Percentiles rank a stretch among this genome's conserved stretches.
Evolutionary conservation across 2,329 filamentous ascomycete genomes (phyloP).

Genomic region (Rugonectria rugulosa): DNA sequence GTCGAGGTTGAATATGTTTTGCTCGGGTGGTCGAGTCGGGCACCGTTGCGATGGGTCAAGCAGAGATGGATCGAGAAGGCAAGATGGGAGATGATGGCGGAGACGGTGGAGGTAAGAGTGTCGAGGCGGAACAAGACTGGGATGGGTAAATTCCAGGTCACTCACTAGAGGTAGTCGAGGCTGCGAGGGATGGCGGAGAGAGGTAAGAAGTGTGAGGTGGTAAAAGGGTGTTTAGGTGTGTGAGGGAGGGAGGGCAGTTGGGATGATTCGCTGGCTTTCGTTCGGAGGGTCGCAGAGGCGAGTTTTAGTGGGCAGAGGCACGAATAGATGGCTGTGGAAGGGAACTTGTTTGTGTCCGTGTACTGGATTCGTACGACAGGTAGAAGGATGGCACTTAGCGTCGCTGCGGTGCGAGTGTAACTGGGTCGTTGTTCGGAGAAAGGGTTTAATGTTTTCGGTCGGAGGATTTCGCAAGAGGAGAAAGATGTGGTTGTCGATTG

Average conservation of each 20-base stretch:
- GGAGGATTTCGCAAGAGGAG: not conserved
- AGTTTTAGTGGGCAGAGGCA: slow-evolving; percentile 6
- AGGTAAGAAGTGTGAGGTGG: slow-evolving; percentile 7
- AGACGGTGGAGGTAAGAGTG: slow-evolving; percentile 3
- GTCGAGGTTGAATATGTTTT: not conserved
- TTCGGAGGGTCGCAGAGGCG: slow-evolving; percentile 16
- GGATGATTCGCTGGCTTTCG: slow-evolving; percentile 23
- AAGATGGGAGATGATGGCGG: slow-evolving; percentile 2
- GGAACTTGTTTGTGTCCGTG: not conserved
- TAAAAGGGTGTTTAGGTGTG: too few relatives aligned
- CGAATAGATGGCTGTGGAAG: too few relatives aligned
- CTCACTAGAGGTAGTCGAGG: slow-evolving; percentile 20
- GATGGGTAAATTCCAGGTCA: slow-evolving; percentile 14
- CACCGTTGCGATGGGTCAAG: slow-evolving; percentile 15
- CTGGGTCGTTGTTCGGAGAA: not conserved
- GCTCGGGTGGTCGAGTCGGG: slow-evolving; percentile 6
- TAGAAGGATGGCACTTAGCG: not conserved
- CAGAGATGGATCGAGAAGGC: not conserved
- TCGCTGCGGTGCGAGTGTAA: not conserved
- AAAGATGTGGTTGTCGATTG: not conserved
- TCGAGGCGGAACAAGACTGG: slow-evolving; percentile 5
- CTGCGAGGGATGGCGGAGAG: slow-evolving; percentile 19
- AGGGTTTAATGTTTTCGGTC: too few relatives aligned
- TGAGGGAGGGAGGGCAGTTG: slow-evolving; percentile 18
- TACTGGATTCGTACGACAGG: not conserved